Evolutionary conservation across 2,329 filamentous ascomycete genomes (phyloP).

Genomic region (Tothia fuscella): DNA sequence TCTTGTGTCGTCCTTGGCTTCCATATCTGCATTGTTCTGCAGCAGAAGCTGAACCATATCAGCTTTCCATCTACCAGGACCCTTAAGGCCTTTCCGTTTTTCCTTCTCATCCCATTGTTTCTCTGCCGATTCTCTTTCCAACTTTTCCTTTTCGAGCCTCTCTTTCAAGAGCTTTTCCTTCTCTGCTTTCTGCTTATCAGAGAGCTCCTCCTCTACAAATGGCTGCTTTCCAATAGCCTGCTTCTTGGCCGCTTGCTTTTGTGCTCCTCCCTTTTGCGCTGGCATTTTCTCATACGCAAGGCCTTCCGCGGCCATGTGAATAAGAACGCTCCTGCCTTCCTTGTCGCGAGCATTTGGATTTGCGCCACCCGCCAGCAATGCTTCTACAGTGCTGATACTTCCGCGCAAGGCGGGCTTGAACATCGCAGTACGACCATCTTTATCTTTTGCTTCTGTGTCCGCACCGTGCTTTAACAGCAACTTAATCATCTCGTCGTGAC

Average conservation of each 20-base stretch:
- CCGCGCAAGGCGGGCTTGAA: slow-evolving; percentile 10
- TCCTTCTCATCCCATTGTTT: too few relatives aligned
- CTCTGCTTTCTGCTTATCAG: too few relatives aligned
- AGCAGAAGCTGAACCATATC: slow-evolving; percentile 9
- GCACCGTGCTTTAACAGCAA: slow-evolving; percentile 10
- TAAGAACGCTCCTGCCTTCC: slow-evolving; percentile 22
- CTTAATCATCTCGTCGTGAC: slow-evolving; percentile 3
- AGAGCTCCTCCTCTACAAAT: too few relatives aligned
- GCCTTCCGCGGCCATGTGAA: slow-evolving; percentile 28
- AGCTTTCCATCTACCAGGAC: slow-evolving; percentile 12
- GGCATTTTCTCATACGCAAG: slow-evolving; percentile 31
- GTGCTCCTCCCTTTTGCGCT: slow-evolving; percentile 29
- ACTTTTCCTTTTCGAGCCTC: too few relatives aligned
- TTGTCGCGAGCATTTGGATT: slow-evolving; percentile 27
- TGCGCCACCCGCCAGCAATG: slow-evolving; percentile 25
- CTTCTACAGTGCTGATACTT: slow-evolving; percentile 20
- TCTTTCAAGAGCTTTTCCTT: too few relatives aligned
- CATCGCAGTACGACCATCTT: slow-evolving; percentile 8
- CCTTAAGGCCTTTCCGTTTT: too few relatives aligned
- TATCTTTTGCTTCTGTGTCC: slow-evolving; percentile 8
- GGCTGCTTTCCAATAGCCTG: too few relatives aligned
- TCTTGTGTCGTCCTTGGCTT: slow-evolving; percentile 9
- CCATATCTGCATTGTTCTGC: slow-evolving; percentile 7
- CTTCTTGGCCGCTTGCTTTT: slow-evolving; percentile 28
- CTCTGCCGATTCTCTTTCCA: slow-evolving; percentile 32